phyloP scores from a whole-genome alignment of 495 filamentous ascomycete genomes.

The Hypoxylon fragiforme region DNA sequence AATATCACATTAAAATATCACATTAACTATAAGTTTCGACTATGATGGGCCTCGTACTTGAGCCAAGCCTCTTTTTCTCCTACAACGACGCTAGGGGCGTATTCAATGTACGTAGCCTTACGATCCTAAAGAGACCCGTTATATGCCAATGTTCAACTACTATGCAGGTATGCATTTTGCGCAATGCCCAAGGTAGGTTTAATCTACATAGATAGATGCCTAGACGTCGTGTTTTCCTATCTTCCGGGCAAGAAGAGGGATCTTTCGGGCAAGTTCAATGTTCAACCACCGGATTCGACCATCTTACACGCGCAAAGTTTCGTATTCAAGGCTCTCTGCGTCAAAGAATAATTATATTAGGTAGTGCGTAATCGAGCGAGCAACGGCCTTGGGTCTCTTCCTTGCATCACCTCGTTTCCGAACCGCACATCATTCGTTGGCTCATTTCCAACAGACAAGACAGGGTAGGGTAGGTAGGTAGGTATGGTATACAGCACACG shows the following conservation, averaged over 20 bases:
- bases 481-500: no score
- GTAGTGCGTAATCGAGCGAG: conserved; percentile 30
- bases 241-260: conserved; percentile 1
- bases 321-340: conserved; percentile 31
- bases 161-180: no score
- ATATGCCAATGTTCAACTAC: no score
- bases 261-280: no score
- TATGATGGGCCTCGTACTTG: not conserved
- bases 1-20: conserved; percentile 1
- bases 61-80: not conserved
- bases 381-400: conserved; percentile 27
- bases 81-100: conserved; percentile 6
- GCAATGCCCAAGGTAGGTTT: no score
- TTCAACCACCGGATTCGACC: no score
- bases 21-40: no score
- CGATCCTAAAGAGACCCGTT: no score
- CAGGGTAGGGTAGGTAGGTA: conserved; percentile 15
- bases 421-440: conserved; percentile 35
- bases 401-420: conserved; percentile 34
- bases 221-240: conserved; percentile 17
- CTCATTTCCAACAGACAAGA: conserved; percentile 31
- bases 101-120: not conserved
- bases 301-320: conserved; percentile 31
- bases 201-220: not conserved
- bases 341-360: conserved; percentile 36